phyloP scores from a whole-genome alignment of 1,284 basidiomycete genomes.

The Leccinum solheimii region DNA sequence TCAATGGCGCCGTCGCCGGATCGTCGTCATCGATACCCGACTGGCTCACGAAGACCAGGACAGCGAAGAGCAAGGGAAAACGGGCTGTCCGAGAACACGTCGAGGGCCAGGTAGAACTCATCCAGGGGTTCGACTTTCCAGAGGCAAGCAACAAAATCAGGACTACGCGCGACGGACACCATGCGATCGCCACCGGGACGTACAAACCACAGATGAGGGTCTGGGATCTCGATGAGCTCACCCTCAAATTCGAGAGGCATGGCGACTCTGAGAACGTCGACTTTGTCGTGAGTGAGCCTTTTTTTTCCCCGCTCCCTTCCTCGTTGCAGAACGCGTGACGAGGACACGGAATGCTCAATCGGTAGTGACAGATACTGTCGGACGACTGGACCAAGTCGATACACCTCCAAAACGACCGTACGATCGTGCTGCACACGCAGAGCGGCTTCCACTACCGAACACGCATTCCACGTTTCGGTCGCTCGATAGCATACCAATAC shows the following conservation, averaged over 20 bases:
- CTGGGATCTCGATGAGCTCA: constrained; percentile 93
- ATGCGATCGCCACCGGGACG: constrained; percentile 92
- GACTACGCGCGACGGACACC: constrained; percentile 89
- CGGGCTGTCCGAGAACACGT: constrained; percentile 65
- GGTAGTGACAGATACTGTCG: constrained; percentile 74
- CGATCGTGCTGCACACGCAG: constrained; percentile 93
- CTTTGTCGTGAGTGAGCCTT: constrained; percentile 81
- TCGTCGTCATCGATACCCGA: constrained; percentile 86
- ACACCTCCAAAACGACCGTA: constrained; percentile 95
- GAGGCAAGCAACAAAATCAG: constrained; percentile 93
- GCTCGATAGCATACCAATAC: constrained; percentile 88
- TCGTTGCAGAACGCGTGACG: not conserved
- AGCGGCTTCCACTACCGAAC: constrained; percentile 91
- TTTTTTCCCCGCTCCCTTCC: not conserved
- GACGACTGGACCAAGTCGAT: constrained; percentile 99
- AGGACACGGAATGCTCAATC: constrained; percentile 7
- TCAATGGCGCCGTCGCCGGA: constrained; percentile 82
- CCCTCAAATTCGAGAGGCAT: constrained; percentile 95
- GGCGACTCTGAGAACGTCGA: constrained; percentile 98
- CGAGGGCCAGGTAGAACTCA: constrained; percentile 81
- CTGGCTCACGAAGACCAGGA: constrained; percentile 81
- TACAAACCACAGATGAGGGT: constrained; percentile 98
- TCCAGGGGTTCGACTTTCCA: constrained; percentile 96
- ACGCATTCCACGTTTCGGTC: constrained; percentile 92
- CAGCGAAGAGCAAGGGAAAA: constrained; percentile 53